These are phyloP conservation scores for Leccinum rimulosum DNA, from an alignment of 768 basidiomycete species.

Conservation along the genomic window DNA sequence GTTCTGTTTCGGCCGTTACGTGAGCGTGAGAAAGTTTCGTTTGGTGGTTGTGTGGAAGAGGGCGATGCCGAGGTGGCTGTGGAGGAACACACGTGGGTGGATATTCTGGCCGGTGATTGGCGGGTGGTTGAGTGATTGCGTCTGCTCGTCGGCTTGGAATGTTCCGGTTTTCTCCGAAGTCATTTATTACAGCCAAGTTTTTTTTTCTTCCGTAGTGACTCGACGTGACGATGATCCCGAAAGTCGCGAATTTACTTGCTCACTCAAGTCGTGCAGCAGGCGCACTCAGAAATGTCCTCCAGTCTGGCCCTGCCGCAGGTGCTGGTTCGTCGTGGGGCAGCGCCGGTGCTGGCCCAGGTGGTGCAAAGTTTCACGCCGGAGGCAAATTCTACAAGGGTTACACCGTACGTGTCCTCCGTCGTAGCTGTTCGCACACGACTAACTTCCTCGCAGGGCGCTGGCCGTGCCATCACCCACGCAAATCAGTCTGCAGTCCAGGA, in stretches of 20 bases:
- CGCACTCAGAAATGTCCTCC: constrained; percentile 74
- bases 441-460: constrained; percentile 50
- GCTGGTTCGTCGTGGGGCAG: constrained; percentile 52
- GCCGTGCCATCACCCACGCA: constrained; percentile 71
- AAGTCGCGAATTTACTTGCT: constrained; percentile 77
- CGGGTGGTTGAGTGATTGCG: constrained; percentile 16
- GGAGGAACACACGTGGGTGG: constrained; percentile 28
- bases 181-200: constrained; percentile 11
- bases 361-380: constrained; percentile 70
- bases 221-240: constrained; percentile 65
- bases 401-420: constrained; percentile 44
- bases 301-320: constrained; percentile 46
- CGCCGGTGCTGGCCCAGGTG: constrained; percentile 61
- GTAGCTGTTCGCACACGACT: not conserved
- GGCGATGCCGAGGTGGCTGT: constrained; percentile 7
- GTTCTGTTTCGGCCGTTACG: constrained; percentile 20
- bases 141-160: constrained; percentile 7
- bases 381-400: constrained; percentile 69
- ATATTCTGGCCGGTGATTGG: constrained; percentile 33
- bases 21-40: constrained; percentile 25
- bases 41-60: constrained; percentile 28
- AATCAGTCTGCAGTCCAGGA: constrained; percentile 60
- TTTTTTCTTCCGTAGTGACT: constrained; percentile 1
- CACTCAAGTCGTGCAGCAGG: constrained; percentile 71
- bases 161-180: constrained; percentile 23